A percentile compares a stretch with the other conserved stretches of the same genome.
Conservation (phyloP, 2,329 filamentous ascomycete genomes). For the Colletotrichum musae region DNA sequence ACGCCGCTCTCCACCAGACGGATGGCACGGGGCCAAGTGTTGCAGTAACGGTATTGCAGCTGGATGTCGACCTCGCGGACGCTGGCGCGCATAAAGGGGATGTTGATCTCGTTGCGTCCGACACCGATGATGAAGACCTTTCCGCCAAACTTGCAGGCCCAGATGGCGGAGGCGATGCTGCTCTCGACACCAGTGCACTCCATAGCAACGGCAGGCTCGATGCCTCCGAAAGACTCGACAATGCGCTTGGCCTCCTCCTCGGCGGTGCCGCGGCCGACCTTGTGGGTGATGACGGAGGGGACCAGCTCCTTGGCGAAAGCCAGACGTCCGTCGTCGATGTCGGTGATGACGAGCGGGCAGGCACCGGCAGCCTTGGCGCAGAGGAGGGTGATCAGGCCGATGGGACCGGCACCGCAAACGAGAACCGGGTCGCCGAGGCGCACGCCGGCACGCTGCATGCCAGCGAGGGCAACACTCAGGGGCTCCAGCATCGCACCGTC, state of each 20-base stretch:
- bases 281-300: constrained; percentile 84
- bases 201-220: constrained; percentile 86
- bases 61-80: constrained; percentile 94
- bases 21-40: constrained; percentile 96
- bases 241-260: constrained; percentile 83
- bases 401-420: constrained; percentile 93
- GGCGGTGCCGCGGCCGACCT: constrained; percentile 75
- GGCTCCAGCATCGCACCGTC: constrained; percentile 93
- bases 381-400: constrained; percentile 89
- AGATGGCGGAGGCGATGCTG: constrained; percentile 88
- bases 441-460: constrained; percentile 86
- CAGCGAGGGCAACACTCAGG: constrained; percentile 88
- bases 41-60: constrained; percentile 96
- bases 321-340: constrained; percentile 90
- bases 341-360: constrained; percentile 91
- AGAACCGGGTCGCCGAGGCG: constrained; percentile 88
- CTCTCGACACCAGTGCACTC: constrained; percentile 97
- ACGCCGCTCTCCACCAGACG: constrained; percentile 87
- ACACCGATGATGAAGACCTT: constrained; percentile 98
- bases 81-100: constrained; percentile 94
- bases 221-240: constrained; percentile 76
- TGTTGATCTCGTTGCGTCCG: constrained; percentile 93
- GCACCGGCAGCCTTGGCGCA: constrained; percentile 90
- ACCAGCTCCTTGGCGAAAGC: constrained; percentile 88
- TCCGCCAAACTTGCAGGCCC: constrained; percentile 93